Conservation (phyloP, 345 rosid species). For the Mercurialis annua region DNA sequence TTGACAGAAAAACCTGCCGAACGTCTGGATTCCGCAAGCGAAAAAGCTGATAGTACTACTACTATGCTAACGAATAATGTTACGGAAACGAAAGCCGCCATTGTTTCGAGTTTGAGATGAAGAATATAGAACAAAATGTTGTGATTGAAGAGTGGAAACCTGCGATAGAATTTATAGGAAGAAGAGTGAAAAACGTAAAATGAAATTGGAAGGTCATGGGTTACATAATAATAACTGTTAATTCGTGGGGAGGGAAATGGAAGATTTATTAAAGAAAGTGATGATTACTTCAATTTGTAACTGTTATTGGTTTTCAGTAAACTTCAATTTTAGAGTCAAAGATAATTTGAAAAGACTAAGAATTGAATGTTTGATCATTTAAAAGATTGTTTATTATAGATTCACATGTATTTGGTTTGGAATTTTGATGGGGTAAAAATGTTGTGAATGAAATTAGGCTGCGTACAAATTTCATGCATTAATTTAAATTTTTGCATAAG, state of each 20-base stretch:
- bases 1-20: constrained; percentile 31
- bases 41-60: neutral
- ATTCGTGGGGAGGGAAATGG: neutral
- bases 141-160: neutral
- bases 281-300: neutral
- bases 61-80: neutral
- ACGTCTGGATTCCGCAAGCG: neutral
- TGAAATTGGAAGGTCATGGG: neutral
- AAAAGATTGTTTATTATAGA: too few relatives aligned
- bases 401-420: too few relatives aligned
- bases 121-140: neutral
- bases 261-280: too few relatives aligned
- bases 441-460: too few relatives aligned
- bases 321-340: too few relatives aligned
- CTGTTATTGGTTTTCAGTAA: neutral
- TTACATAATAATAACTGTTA: neutral
- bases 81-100: neutral
- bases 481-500: too few relatives aligned
- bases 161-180: constrained; percentile 5
- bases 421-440: too few relatives aligned
- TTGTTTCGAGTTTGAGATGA: neutral
- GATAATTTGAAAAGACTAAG: too few relatives aligned
- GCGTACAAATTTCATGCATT: too few relatives aligned
- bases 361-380: too few relatives aligned
- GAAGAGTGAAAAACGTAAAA: neutral